Base-by-base conservation (phyloP, 148 eudicot genomes). In the Rhododendron ferrugineum region DNA sequence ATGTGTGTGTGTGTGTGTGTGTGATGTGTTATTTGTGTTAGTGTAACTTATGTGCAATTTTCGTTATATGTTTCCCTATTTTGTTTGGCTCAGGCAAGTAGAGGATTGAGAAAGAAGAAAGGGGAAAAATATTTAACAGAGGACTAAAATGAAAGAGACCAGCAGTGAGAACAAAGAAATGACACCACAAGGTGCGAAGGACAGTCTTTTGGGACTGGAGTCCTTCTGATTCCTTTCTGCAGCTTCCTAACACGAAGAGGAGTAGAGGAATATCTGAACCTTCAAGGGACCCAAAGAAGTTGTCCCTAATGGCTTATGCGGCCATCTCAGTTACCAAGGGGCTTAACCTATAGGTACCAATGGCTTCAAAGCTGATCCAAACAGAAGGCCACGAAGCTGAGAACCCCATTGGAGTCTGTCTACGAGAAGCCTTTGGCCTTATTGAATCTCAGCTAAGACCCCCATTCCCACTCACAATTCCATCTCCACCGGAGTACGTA, bases 351-450 rank as follows among this genome's bases (percentile, higher is more conserved):
- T 66, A 58, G 77, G 18, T 18, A 58, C 47, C 64, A 23, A 93
- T 94, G 96, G 90, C 90, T 52, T 90, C 93, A 49, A 93, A 92
- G 79, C 85, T 96, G 89, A 93, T 88, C 70, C 26, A 82, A 84
- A 78, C 56, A 84, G 52, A 79, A 9, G 54, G 87, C 30, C 87
- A 90, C 68, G 99, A 94, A 92, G 91, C 95, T 44, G 91, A 86
- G 73, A 92, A 88, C 88, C 90, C 88, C 54, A 60, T 92, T 32
- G 98, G 92, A 77, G 62, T 86, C 83, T 91, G 93, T 74, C 83
- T 95, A 16, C 90, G 93, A 84, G 94, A 94, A 86, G 89, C 95
- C 70, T 96, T 88, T 86, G 28, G 50, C 70, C 89, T 82, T 79
- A 84, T 90, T 46, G 82, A 88, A 80, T 86, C 93, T 58, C 89